Base-by-base conservation (phyloP, 2,329 filamentous ascomycete genomes). In the Fusarium nanum region DNA sequence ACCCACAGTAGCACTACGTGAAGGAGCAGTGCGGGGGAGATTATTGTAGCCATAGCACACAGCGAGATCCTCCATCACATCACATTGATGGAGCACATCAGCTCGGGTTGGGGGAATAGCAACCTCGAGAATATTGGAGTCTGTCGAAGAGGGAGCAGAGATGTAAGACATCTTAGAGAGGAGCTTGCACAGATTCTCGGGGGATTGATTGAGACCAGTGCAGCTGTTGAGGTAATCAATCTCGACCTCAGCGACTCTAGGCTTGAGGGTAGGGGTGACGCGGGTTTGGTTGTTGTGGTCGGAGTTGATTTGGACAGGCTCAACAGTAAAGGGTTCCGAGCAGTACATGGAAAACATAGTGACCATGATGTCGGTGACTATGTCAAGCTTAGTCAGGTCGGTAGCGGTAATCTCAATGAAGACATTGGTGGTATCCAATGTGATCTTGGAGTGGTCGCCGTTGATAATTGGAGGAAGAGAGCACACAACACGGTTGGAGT, bases 11-110 rank as follows among this genome's bases (percentile, higher is more conserved):
- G 91, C 92, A 25, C 92, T 92, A 77, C 94, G 94, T 80, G 91
- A 94, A 11, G 94, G 94, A 76, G 95, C 93, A 50, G 91, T 90
- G 55, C 94, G 91, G 2, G 95, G 94, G 20, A 99, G 90, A 69
- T 92, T 93, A 86, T 99, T 99, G 88, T 97, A 99, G 71, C 97
- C 96, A 80, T 98, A 98, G 56, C 93, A 94, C 71, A 99, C 96
- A 42, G 94, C 96, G 22, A 97, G 91, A 78, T 99, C 97, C 83
- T 99, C 96, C 95, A 99, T 99, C 73, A 99, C 93, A 79, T 99
- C 96, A 75, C 94, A 97, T 78, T 98, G 92, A 81, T 99, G 96
- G 32, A 99, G 89, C 44, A 99, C 91, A 80, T 99, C 96, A 49
- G 96, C 95, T 68, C 96, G 89, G 48, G 94, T 98, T 32, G 94